Percentiles rank a stretch among this genome's conserved stretches.
phyloP scores from a whole-genome alignment of 2,329 filamentous ascomycete species.

The Fusarium continuum region DNA sequence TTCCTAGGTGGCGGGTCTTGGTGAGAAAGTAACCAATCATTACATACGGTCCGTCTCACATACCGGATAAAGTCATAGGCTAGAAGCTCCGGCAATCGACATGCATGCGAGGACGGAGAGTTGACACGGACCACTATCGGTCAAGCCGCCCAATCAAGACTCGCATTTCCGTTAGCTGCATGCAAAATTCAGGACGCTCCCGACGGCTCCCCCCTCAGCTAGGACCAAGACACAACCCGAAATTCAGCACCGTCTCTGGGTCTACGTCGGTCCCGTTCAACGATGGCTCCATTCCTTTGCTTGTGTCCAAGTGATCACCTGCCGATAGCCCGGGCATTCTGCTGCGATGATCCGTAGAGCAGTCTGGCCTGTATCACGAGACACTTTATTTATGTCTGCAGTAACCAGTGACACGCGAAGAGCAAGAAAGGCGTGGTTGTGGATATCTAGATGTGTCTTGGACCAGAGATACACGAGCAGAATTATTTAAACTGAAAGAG shows the following conservation, averaged over 20 bases:
- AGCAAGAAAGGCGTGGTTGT: not conserved
- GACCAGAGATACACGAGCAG: conserved; percentile 9
- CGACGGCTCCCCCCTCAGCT: conserved; percentile 12
- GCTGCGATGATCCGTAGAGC: conserved; percentile 23
- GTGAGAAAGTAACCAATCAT: conserved; percentile 31
- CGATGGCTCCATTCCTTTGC: conserved; percentile 22
- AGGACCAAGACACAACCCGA: not conserved
- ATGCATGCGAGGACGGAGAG: conserved; percentile 14
- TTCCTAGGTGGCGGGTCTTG: conserved; percentile 31
- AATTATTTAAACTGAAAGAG: not conserved
- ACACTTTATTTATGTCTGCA: conserved; percentile 11
- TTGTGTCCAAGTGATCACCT: conserved; percentile 27
- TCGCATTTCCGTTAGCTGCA: conserved; percentile 26
- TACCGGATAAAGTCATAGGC: conserved; percentile 38
- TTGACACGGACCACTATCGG: conserved; percentile 25
- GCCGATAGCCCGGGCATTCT: conserved; percentile 30
- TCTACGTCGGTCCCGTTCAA: conserved; percentile 19
- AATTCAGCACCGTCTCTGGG: not conserved
- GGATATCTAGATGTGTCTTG: conserved; percentile 11
- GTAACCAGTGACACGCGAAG: not conserved
- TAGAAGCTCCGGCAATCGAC: conserved; percentile 32
- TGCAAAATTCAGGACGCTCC: conserved; percentile 37
- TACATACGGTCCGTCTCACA: not conserved
- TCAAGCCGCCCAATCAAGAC: conserved; percentile 35
- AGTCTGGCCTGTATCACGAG: conserved; percentile 23